Percentiles rank a stretch among this genome's conserved stretches.
Conservation (phyloP, 495 filamentous ascomycete genomes). For the Aspergillus asperescens region DNA sequence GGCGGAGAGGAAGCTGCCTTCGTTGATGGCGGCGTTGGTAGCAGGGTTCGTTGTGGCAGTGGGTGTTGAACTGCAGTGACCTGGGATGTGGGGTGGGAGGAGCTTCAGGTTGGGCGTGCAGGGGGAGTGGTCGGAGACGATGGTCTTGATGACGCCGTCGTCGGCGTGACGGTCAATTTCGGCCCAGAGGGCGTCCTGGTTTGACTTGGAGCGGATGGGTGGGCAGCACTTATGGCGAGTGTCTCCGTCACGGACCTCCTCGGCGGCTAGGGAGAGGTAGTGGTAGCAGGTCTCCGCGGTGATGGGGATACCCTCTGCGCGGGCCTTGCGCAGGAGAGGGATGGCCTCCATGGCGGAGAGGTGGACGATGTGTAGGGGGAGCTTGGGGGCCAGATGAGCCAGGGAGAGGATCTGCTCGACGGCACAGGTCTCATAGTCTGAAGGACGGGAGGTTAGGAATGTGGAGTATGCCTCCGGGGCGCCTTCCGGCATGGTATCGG, state of each 20-base stretch:
- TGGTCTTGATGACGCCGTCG: constrained; percentile 80
- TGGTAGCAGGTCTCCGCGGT: constrained; percentile 98
- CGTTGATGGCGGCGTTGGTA: constrained; percentile 7
- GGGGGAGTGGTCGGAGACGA: constrained; percentile 95
- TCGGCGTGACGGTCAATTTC: constrained; percentile 59
- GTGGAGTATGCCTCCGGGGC: constrained; percentile 78
- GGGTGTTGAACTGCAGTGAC: constrained; percentile 21
- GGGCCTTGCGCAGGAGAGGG: constrained; percentile 74
- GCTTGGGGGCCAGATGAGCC: constrained; percentile 71
- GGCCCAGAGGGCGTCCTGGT: constrained; percentile 86
- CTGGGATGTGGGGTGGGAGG: constrained; percentile 61
- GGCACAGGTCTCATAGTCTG: constrained; percentile 86
- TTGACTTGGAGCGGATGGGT: constrained; percentile 76
- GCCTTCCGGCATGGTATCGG: constrained; percentile 66
- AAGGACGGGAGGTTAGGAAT: constrained; percentile 86
- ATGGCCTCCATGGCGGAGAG: constrained; percentile 91
- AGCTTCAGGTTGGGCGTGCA: constrained; percentile 94
- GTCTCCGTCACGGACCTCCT: constrained; percentile 81
- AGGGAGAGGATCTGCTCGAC: constrained; percentile 80
- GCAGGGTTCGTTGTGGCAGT: neutral
- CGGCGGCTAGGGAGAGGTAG: constrained; percentile 87
- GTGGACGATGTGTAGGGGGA: constrained; percentile 92
- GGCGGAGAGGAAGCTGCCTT: constrained; percentile 77
- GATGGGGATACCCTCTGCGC: constrained; percentile 75
- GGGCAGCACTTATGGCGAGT: constrained; percentile 98